These are phyloP conservation scores for Sherardia arvensis DNA, from an alignment of 257 asterid genomes.

Conservation along the genomic window DNA sequence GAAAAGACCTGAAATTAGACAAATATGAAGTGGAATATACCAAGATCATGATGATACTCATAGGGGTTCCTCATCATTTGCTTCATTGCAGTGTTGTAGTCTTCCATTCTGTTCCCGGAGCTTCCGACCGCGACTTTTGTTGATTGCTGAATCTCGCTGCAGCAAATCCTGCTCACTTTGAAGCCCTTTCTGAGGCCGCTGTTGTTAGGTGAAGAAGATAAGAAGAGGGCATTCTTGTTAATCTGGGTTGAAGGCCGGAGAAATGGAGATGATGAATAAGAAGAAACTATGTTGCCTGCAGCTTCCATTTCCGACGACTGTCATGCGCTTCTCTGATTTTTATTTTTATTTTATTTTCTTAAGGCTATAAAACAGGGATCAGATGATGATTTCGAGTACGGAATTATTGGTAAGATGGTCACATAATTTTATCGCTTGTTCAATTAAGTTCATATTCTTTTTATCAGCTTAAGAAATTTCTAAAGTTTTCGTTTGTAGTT, in stretches of 20 bases:
- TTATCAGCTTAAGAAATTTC: neutral
- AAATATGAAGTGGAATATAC: slow-evolving; percentile 20
- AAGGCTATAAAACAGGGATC: neutral
- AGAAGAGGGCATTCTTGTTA: slow-evolving; percentile 5
- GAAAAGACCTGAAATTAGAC: neutral
- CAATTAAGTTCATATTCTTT: neutral
- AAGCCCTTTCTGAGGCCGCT: slow-evolving; percentile 7
- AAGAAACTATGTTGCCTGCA: slow-evolving; percentile 6
- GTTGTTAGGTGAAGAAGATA: slow-evolving; percentile 18
- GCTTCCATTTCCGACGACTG: slow-evolving; percentile 28
- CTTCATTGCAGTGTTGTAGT: slow-evolving; percentile 73
- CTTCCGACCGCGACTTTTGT: slow-evolving; percentile 15
- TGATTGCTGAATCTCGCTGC: slow-evolving; percentile 30
- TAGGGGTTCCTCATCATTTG: slow-evolving; percentile 90
- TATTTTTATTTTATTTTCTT: no score
- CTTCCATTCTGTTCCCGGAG: slow-evolving; percentile 49
- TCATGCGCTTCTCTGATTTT: neutral
- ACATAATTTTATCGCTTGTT: neutral
- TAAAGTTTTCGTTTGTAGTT: no score
- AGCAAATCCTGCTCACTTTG: slow-evolving; percentile 25
- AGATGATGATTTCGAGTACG: neutral
- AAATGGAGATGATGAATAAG: slow-evolving; percentile 18
- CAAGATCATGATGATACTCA: slow-evolving; percentile 89
- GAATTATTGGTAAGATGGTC: neutral
- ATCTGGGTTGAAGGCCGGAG: slow-evolving; percentile 18